These are phyloP conservation scores for Catharanthus roseus DNA, from an alignment of 257 asterid species.

Conservation along the genomic window DNA sequence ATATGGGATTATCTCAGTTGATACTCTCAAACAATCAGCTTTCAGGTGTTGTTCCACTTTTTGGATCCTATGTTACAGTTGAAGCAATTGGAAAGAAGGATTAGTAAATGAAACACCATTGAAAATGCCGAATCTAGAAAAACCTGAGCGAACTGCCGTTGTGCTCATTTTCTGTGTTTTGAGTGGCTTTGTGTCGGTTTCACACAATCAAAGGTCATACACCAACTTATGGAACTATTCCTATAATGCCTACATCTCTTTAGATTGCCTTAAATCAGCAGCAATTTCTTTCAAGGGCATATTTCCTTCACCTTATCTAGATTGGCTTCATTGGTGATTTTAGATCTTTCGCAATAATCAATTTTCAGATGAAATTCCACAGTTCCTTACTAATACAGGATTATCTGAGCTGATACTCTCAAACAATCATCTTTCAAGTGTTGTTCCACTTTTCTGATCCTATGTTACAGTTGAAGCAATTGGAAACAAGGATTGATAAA, in stretches of 20 bases:
- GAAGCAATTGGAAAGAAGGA: constrained; percentile 25
- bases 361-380: constrained; percentile 55
- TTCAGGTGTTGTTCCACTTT: constrained; percentile 50
- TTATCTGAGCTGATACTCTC: constrained; percentile 50
- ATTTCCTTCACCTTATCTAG: constrained; percentile 38
- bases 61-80: constrained; percentile 3
- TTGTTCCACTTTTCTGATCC: constrained; percentile 31
- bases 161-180: not conserved
- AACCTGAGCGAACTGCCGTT: too few species aligned
- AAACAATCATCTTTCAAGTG: constrained; percentile 59
- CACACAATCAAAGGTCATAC: constrained; percentile 56
- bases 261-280: constrained; percentile 68
- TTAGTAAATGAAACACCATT: constrained; percentile 16
- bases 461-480: not conserved
- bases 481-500: constrained; percentile 36
- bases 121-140: not conserved
- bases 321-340: constrained; percentile 48
- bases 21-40: constrained; percentile 57
- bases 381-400: constrained; percentile 20
- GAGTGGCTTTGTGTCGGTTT: constrained; percentile 10
- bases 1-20: constrained; percentile 35
- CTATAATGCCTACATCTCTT: constrained; percentile 42
- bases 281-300: constrained; percentile 45
- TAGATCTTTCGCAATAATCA: constrained; percentile 75
- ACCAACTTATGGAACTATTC: constrained; percentile 63